Evolutionary conservation across 768 basidiomycete species (phyloP).

Genomic region (Mycena floridula): DNA sequence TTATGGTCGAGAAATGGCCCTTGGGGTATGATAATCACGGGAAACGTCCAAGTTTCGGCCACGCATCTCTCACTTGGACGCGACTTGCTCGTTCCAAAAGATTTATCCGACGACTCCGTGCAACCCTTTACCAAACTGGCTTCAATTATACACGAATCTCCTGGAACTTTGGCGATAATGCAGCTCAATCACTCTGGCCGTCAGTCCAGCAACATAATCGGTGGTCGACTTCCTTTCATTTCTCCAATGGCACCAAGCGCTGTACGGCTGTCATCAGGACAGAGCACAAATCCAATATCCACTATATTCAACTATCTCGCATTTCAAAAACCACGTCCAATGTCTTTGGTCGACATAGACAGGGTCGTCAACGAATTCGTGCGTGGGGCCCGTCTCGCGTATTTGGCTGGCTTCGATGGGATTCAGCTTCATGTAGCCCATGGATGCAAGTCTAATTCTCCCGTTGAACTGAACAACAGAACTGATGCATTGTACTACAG

Average conservation of each 20-base stretch:
- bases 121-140: conserved; percentile 48
- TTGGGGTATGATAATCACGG: conserved; percentile 89
- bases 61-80: conserved; percentile 67
- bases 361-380: conserved; percentile 58
- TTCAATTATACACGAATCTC: conserved; percentile 34
- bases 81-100: conserved; percentile 56
- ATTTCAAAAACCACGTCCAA: conserved; percentile 59
- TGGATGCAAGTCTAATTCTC: conserved; percentile 55
- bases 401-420: conserved; percentile 75
- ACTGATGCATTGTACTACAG: too few relatives aligned
- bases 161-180: conserved; percentile 54
- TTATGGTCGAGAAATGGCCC: conserved; percentile 60
- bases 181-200: conserved; percentile 82
- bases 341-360: conserved; percentile 57
- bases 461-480: too few relatives aligned
- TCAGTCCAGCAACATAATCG: conserved; percentile 71
- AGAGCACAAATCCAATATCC: conserved; percentile 21
- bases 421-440: conserved; percentile 82
- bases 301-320: conserved; percentile 35
- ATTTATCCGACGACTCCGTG: conserved; percentile 34
- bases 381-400: conserved; percentile 57
- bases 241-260: conserved; percentile 71
- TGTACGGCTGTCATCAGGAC: conserved; percentile 36
- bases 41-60: conserved; percentile 68
- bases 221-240: conserved; percentile 55